Conservation (phyloP, 768 basidiomycete species). For the Dentipellis sp. region DNA sequence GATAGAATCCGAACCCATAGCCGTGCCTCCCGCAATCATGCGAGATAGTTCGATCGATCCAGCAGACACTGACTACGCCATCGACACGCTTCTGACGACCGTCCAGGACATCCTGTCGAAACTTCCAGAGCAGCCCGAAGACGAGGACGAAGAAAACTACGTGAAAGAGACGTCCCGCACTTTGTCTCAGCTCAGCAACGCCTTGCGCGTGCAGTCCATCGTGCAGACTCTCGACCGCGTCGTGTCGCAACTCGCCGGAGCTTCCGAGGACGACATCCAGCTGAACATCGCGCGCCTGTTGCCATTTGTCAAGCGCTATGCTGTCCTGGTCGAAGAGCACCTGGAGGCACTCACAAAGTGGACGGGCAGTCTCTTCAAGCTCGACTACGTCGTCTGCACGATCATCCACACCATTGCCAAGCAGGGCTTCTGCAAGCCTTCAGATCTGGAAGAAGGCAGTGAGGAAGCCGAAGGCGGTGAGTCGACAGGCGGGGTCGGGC, state of each 20-base stretch:
- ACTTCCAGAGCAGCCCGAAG: slow-evolving; percentile 23
- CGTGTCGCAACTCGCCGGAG: slow-evolving; percentile 29
- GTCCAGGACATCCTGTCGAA: slow-evolving; percentile 50
- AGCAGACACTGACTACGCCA: slow-evolving; percentile 29
- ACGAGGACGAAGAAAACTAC: slow-evolving; percentile 36
- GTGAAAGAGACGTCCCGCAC: slow-evolving; percentile 38
- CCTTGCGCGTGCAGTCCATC: slow-evolving; percentile 40
- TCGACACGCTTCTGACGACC: slow-evolving; percentile 55
- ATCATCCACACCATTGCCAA: slow-evolving; percentile 64
- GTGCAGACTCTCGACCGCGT: slow-evolving; percentile 29
- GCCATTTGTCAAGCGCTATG: slow-evolving; percentile 70
- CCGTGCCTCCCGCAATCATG: neutral
- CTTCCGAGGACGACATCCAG: slow-evolving; percentile 24
- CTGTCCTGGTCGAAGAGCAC: slow-evolving; percentile 45
- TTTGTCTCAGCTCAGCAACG: slow-evolving; percentile 35
- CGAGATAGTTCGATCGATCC: neutral
- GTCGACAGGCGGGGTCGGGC: slow-evolving; percentile 63
- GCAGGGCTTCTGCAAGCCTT: slow-evolving; percentile 91
- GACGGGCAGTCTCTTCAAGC: slow-evolving; percentile 76
- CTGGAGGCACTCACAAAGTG: slow-evolving; percentile 50
- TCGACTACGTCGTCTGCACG: slow-evolving; percentile 69
- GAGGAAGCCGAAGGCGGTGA: slow-evolving; percentile 38
- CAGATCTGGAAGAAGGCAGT: slow-evolving; percentile 52
- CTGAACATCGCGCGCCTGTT: slow-evolving; percentile 36
- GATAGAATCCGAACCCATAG: slow-evolving; percentile 14